These are phyloP conservation scores for Ustilago bromivora DNA, from an alignment of 1,284 basidiomycete genomes.

Conservation along the genomic window DNA sequence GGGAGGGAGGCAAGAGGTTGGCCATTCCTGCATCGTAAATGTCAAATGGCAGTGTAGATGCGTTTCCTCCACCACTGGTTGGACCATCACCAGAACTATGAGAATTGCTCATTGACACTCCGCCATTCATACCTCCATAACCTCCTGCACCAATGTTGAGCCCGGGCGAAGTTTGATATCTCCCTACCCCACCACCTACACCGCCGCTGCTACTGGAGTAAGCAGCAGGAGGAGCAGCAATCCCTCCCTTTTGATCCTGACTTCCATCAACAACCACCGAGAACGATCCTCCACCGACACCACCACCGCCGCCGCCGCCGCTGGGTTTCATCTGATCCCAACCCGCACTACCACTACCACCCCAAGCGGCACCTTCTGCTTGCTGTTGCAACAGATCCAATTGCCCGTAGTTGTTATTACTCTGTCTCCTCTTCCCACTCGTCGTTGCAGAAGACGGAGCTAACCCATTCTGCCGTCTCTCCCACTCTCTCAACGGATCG, in stretches of 20 bases:
- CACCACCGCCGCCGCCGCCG: conserved; percentile 6
- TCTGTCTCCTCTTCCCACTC: conserved; percentile 39
- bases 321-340: conserved; percentile 29
- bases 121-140: conserved; percentile 24
- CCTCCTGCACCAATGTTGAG: conserved; percentile 10
- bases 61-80: not conserved
- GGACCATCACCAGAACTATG: conserved; percentile 11
- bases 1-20: conserved; percentile 40
- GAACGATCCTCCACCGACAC: conserved; percentile 22
- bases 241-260: conserved; percentile 15
- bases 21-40: conserved; percentile 61
- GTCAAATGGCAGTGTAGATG: conserved; percentile 50
- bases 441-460: conserved; percentile 41
- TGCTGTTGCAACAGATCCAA: conserved; percentile 56
- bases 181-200: conserved; percentile 16
- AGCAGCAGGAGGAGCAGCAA: conserved; percentile 46
- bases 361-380: conserved; percentile 39
- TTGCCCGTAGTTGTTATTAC: conserved; percentile 44
- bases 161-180: conserved; percentile 21
- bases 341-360: conserved; percentile 2
- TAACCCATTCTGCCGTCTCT: conserved; percentile 74
- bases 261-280: conserved; percentile 43
- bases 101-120: conserved; percentile 11
- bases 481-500: conserved; percentile 65
- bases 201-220: conserved; percentile 17